A percentile compares a stretch with the other conserved stretches of the same genome.
Conservation (phyloP, 1,139 yeast genomes). For the Candida sanyaensis region DNA sequence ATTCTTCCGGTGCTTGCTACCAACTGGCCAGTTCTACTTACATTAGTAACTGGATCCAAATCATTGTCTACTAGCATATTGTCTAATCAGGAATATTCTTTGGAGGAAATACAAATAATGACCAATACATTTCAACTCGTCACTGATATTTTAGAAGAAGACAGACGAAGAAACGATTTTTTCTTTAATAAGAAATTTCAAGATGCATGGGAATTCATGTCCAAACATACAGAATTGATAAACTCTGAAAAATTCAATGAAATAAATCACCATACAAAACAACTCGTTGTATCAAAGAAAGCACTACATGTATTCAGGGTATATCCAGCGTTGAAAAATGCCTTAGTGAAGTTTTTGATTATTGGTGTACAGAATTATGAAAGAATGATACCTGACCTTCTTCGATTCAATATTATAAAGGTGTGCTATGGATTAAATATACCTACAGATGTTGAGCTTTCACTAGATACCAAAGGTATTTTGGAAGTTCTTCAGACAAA, state of each 20-base stretch:
- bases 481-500: conserved; percentile 30
- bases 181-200: conserved; percentile 37
- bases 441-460: conserved; percentile 19
- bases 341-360: conserved; percentile 23
- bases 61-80: conserved; percentile 16
- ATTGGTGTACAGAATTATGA: conserved; percentile 36
- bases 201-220: conserved; percentile 38
- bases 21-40: conserved; percentile 57
- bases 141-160: conserved; percentile 30
- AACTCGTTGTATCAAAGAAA: conserved; percentile 7
- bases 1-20: conserved; percentile 69
- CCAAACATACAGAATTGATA: conserved; percentile 18
- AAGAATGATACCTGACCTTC: conserved; percentile 33
- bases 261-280: not conserved
- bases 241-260: not conserved
- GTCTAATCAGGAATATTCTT: conserved; percentile 5
- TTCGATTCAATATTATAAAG: conserved; percentile 30
- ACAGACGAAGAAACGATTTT: conserved; percentile 25
- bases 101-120: conserved; percentile 16
- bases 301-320: conserved; percentile 9
- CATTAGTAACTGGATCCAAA: conserved; percentile 19
- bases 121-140: conserved; percentile 25
- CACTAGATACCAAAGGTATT: conserved; percentile 31
- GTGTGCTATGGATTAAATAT: conserved; percentile 29
- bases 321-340: conserved; percentile 10